A percentile compares a stretch with the other conserved stretches of the same genome.
Conservation (phyloP, 2,329 filamentous ascomycete genomes). For the Lecanosticta acicola region DNA sequence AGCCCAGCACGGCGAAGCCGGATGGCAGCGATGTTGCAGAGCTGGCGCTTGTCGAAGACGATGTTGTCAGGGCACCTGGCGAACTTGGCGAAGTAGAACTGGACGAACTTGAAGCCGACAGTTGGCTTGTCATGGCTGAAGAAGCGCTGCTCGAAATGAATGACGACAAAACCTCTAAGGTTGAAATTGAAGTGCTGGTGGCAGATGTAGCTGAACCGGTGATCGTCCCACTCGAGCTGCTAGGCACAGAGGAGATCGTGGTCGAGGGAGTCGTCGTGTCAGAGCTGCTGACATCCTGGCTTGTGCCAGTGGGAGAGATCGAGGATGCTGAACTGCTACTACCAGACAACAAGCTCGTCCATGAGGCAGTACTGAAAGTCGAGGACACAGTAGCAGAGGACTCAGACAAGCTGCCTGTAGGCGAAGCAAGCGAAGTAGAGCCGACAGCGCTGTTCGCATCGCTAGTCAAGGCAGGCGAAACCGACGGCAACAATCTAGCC, state of each 20-base stretch:
- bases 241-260: no score
- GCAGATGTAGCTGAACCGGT: no score
- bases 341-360: no score
- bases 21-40: constrained; percentile 11
- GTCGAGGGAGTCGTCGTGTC: constrained; percentile 1
- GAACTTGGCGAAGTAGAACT: constrained; percentile 4
- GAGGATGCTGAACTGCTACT: no score
- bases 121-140: background rate
- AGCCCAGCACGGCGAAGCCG: constrained; percentile 24
- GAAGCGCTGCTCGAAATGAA: constrained; percentile 3
- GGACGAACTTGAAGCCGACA: background rate
- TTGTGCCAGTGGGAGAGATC: no score
- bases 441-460: no score
- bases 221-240: no score
- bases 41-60: constrained; percentile 7
- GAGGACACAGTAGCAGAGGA: constrained; percentile 1
- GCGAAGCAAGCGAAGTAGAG: background rate
- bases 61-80: constrained; percentile 3
- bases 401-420: background rate
- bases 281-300: no score
- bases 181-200: no score
- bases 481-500: constrained; percentile 23
- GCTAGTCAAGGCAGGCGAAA: background rate
- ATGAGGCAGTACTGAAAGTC: constrained; percentile 5
- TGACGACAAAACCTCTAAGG: no score